These are phyloP conservation scores for Cornus florida DNA, from an alignment of 148 eudicot species.

Conservation along the genomic window DNA sequence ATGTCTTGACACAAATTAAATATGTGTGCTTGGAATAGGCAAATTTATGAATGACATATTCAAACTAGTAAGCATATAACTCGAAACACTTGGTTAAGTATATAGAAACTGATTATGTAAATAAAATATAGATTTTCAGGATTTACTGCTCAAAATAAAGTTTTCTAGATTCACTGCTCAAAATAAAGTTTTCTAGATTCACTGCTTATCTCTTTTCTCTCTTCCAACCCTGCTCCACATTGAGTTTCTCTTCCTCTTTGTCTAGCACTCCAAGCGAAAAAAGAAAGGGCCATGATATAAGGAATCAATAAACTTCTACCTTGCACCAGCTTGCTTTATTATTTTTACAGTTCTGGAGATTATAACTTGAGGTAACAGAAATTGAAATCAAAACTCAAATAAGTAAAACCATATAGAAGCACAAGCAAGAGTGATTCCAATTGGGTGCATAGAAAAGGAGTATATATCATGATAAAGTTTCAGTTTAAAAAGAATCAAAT, in stretches of 20 bases:
- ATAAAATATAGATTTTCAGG: background rate
- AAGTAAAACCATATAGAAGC: background rate
- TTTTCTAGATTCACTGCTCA: background rate
- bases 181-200: no score
- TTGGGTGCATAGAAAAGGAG: background rate
- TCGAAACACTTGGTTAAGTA: background rate
- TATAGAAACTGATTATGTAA: background rate
- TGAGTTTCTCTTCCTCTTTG: background rate
- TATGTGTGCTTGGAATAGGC: background rate
- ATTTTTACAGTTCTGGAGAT: background rate
- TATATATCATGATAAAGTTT: background rate
- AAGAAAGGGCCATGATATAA: background rate
- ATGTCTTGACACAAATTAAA: background rate
- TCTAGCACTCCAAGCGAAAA: background rate
- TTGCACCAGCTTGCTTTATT: background rate
- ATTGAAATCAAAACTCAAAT: background rate
- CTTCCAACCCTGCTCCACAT: background rate
- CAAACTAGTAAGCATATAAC: background rate
- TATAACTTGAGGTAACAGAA: background rate
- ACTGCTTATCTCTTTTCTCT: background rate
- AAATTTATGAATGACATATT: background rate
- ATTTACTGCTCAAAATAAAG: no score
- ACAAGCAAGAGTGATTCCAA: background rate
- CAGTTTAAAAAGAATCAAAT: background rate
- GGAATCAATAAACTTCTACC: background rate